These are phyloP conservation scores for Coelastrella sp. DNA, from an alignment of 139 green algal species.

Conservation along the genomic window DNA sequence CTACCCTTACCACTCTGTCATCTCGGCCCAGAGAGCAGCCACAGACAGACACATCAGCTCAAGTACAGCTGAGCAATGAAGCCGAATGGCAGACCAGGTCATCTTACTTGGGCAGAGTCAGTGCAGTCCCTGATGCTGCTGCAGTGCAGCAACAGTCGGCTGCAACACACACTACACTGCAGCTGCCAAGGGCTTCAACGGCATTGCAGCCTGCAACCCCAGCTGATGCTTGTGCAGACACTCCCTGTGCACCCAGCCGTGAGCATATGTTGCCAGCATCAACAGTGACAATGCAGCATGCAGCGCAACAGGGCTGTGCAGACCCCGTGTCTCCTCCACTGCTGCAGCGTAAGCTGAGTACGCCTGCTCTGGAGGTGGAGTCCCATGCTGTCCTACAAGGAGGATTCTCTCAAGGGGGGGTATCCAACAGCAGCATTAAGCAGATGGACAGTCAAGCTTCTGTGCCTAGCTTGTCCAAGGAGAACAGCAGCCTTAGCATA, in stretches of 20 bases:
- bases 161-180: conserved; percentile 14
- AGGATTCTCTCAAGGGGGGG: not conserved
- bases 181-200: not conserved
- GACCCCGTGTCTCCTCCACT: not conserved
- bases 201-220: not conserved
- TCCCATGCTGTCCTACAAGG: no score
- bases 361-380: no score
- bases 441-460: not conserved
- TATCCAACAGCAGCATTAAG: not conserved
- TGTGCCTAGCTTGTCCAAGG: not conserved
- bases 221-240: no score
- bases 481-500: conserved; percentile 16
- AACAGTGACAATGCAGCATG: no score
- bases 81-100: no score
- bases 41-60: no score
- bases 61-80: no score
- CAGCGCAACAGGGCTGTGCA: not conserved
- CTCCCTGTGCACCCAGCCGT: no score
- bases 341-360: not conserved
- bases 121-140: no score
- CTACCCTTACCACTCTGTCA: no score
- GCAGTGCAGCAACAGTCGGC: not conserved
- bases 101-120: conserved; percentile 5
- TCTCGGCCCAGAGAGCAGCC: no score
- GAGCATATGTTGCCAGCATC: no score